These are phyloP conservation scores for Taiozyma sp. DNA, from an alignment of 1,139 yeast genomes.

Conservation along the genomic window DNA sequence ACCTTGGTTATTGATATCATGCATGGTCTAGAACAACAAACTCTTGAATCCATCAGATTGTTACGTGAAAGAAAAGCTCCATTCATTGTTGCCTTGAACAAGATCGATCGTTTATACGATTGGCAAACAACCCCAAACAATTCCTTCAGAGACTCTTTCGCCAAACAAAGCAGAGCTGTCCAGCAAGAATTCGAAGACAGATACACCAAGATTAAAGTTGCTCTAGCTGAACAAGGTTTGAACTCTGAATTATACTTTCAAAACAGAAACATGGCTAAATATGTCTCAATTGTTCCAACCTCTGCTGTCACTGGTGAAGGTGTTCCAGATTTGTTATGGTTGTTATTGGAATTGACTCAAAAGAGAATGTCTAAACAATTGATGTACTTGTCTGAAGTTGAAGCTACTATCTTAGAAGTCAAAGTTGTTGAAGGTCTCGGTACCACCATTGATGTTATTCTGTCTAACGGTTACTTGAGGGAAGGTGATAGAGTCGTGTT, in stretches of 20 bases:
- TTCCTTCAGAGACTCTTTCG: conserved; percentile 91
- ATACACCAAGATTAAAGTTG: conserved; percentile 79
- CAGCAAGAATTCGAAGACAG: conserved; percentile 91
- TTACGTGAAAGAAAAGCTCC: conserved; percentile 98
- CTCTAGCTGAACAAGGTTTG: conserved; percentile 96
- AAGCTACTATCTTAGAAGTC: conserved; percentile 96
- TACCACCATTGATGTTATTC: conserved; percentile 95
- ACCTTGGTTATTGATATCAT: conserved; percentile 95
- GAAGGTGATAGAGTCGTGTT: conserved; percentile 95
- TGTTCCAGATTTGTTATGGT: conserved; percentile 97
- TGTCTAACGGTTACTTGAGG: conserved; percentile 88
- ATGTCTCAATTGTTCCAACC: conserved; percentile 95
- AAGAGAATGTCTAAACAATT: conserved; percentile 98
- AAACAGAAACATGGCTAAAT: conserved; percentile 88
- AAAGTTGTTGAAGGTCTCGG: conserved; percentile 99
- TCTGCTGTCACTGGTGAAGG: conserved; percentile 99
- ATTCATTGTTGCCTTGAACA: conserved; percentile 92
- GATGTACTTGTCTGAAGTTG: conserved; percentile 90
- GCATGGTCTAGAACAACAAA: conserved; percentile 99
- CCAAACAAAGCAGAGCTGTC: conserved; percentile 76
- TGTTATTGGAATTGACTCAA: conserved; percentile 91
- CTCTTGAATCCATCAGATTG: conserved; percentile 87
- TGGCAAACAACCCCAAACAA: conserved; percentile 91
- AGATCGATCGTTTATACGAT: conserved; percentile 94
- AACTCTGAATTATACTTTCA: conserved; percentile 95